These are phyloP conservation scores for Termitomyces sp. DNA, from an alignment of 768 basidiomycete species.

Conservation along the genomic window DNA sequence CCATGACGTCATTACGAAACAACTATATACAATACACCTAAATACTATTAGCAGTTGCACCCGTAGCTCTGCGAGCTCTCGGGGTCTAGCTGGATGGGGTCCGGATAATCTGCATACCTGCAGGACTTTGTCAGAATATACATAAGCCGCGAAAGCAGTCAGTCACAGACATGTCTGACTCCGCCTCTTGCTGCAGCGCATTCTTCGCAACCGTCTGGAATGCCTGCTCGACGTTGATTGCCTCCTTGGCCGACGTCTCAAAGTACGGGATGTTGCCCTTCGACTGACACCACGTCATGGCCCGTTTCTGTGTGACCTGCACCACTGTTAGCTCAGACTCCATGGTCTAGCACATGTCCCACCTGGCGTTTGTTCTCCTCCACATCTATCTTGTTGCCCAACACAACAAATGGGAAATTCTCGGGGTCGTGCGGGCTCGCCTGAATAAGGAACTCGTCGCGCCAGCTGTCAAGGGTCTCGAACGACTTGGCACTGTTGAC, in stretches of 20 bases:
- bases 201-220: constrained; percentile 99
- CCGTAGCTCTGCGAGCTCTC: constrained; percentile 88
- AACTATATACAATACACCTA: constrained; percentile 9
- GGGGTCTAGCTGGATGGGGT: constrained; percentile 95
- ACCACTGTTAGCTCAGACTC: constrained; percentile 4
- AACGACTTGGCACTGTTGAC: constrained; percentile 99
- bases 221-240: constrained; percentile 99
- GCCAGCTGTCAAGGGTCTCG: constrained; percentile 98
- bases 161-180: constrained; percentile 40
- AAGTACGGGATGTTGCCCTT: constrained; percentile 99
- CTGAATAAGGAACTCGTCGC: constrained; percentile 98
- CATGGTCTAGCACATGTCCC: constrained; percentile 13
- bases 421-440: constrained; percentile 98
- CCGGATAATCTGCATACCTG: constrained; percentile 98
- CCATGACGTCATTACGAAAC: constrained; percentile 6
- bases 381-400: constrained; percentile 99
- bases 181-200: constrained; percentile 94
- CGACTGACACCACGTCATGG: constrained; percentile 99
- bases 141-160: background rate
- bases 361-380: constrained; percentile 99
- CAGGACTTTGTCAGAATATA: background rate
- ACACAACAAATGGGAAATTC: constrained; percentile 98
- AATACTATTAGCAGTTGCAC: constrained; percentile 67
- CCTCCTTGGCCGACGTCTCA: constrained; percentile 99
- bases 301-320: constrained; percentile 97